Base-by-base conservation (phyloP, 371 early-diverging fungal species). In the Rhizopus microsporus region DNA sequence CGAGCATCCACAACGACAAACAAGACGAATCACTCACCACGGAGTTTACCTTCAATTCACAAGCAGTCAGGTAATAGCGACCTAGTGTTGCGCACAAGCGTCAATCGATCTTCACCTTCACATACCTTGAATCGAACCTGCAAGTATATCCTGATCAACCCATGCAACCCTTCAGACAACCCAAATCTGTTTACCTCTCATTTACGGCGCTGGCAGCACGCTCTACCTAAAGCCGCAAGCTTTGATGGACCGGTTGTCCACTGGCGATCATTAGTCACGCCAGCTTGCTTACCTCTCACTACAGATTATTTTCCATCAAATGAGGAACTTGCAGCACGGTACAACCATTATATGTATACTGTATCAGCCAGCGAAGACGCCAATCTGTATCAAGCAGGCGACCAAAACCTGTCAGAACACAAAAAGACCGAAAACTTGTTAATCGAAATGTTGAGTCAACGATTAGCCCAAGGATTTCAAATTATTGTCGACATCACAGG, bases 391-490 rank as follows among this genome's bases (percentile, higher is more conserved):
- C 82, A 81, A 51, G 74, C 76, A 29, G 81, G 82, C 6, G 78
- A 78, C 62, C 53, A 73, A 46, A 63, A 56, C 13, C 33, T 81
- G 54, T 72, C 80, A 0, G 75, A 81, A 33, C 71, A 71, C 35
- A 69, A 81, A 55, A 82, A 75, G 57, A 85, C 87, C 4, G 90
- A 85, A 42, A 75, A 74, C 9, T 70, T 97, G 39, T 73, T 97
- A 49, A 82, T 85, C 15, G 95, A 96, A 71, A 80, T 98, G 72
- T 83, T 97, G 10, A 87, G 87, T 32, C 96, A 95, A 67, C 82
- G 98, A 29, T 70, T 98, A 40, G 86, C 93, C 10, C 96, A 98
- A 71, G 97, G 97, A 6, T 97, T 94, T 65, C 97, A 97, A 73
- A 80, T 97, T 29, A 88, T 95, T 57, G 84, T 90, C 2, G 79